phyloP scores from a whole-genome alignment of 116 monocot species.

The Iris pallida region DNA sequence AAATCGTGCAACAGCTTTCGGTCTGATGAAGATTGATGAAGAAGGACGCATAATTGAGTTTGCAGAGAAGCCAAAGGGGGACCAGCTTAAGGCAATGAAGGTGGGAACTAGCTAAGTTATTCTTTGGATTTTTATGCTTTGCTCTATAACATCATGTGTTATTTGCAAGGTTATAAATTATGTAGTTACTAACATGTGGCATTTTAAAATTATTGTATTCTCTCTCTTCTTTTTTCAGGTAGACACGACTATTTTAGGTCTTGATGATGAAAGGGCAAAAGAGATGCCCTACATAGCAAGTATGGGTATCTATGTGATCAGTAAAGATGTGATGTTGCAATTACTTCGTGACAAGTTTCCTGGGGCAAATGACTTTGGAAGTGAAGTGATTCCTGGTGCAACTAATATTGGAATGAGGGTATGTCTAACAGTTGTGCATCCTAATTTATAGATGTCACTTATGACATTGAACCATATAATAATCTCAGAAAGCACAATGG shows the following conservation, averaged over 20 bases:
- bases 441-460: neutral
- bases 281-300: conserved; percentile 94
- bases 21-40: conserved; percentile 94
- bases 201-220: too few species aligned
- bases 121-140: neutral
- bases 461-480: too few species aligned
- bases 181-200: neutral
- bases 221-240: conserved; percentile 46
- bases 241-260: conserved; percentile 93
- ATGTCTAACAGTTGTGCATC: conserved; percentile 8
- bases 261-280: conserved; percentile 86
- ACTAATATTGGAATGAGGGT: conserved; percentile 83
- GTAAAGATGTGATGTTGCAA: conserved; percentile 84
- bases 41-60: conserved; percentile 96
- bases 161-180: neutral
- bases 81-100: conserved; percentile 83
- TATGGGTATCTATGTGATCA: conserved; percentile 98
- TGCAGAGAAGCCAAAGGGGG: conserved; percentile 93
- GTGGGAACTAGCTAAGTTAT: conserved; percentile 21
- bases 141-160: neutral
- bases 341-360: conserved; percentile 83
- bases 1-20: conserved; percentile 83
- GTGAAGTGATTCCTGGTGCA: conserved; percentile 98
- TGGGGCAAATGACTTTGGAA: conserved; percentile 93
- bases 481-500: too few species aligned